phyloP scores from a whole-genome alignment of 495 filamentous ascomycete species.

The Glutinoglossum americanum region DNA sequence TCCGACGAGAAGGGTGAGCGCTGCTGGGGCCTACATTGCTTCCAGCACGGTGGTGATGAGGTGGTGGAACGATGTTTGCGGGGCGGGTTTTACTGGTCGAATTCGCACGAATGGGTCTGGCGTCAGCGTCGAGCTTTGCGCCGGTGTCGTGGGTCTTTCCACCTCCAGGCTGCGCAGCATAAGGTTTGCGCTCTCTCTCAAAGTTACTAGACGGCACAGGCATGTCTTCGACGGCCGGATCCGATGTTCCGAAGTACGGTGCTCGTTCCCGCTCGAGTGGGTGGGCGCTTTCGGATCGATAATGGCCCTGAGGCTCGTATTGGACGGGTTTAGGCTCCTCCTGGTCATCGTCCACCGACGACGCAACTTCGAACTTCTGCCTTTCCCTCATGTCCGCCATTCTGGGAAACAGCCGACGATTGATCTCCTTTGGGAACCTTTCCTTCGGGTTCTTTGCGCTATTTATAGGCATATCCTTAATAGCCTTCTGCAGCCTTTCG shows the following conservation, averaged over 20 bases:
- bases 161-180: constrained; percentile 29
- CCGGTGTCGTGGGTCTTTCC: constrained; percentile 29
- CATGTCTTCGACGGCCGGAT: not conserved
- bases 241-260: not conserved
- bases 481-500: constrained; percentile 47
- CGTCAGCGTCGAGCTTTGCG: not conserved
- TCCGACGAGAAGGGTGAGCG: constrained; percentile 2
- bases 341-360: not conserved
- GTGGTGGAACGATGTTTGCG: not conserved
- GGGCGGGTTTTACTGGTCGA: constrained; percentile 1
- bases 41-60: constrained; percentile 6
- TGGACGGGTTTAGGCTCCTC: not conserved
- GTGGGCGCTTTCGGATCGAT: not conserved
- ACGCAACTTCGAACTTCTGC: not conserved
- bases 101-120: constrained; percentile 4
- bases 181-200: constrained; percentile 42
- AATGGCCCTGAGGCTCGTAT: not conserved
- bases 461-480: constrained; percentile 53
- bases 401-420: constrained; percentile 45
- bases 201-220: constrained; percentile 11
- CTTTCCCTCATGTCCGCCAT: not conserved
- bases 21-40: constrained; percentile 3
- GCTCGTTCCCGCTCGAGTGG: not conserved
- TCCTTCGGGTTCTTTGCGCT: constrained; percentile 51
- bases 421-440: constrained; percentile 58